phyloP scores from a whole-genome alignment of 805 yeast species.

The Groenewaldozyma tartarivorans region DNA sequence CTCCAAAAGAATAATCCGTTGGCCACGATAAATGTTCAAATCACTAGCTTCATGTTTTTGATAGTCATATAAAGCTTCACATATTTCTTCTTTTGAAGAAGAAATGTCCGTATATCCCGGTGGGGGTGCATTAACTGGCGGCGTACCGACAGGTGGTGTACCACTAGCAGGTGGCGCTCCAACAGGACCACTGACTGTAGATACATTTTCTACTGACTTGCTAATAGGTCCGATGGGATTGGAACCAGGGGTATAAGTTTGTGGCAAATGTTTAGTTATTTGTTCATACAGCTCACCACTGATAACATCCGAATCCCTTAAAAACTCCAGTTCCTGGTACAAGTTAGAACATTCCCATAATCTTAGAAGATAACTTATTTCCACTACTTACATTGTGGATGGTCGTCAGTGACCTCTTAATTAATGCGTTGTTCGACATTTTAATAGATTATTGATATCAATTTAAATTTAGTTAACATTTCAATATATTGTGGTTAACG shows the following conservation, averaged over 20 bases:
- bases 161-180: slow-evolving; percentile 1
- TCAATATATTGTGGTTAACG: too few species aligned
- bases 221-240: slow-evolving; percentile 24
- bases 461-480: too few species aligned
- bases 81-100: slow-evolving; percentile 26
- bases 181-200: slow-evolving; percentile 3
- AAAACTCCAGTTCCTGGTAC: slow-evolving; percentile 62
- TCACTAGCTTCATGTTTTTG: slow-evolving; percentile 70
- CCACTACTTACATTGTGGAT: slow-evolving; percentile 36
- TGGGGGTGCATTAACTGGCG: slow-evolving; percentile 12
- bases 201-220: too few species aligned
- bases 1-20: slow-evolving; percentile 58
- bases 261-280: slow-evolving; percentile 46
- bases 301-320: slow-evolving; percentile 66
- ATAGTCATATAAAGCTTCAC: slow-evolving; percentile 68
- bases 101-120: too few species aligned
- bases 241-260: slow-evolving; percentile 43
- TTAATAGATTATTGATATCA: too few species aligned
- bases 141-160: slow-evolving; percentile 6
- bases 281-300: slow-evolving; percentile 44
- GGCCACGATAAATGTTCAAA: slow-evolving; percentile 54
- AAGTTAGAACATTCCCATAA: background rate
- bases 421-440: slow-evolving; percentile 30
- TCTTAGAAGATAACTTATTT: slow-evolving; percentile 13
- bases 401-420: slow-evolving; percentile 71